Evolutionary conservation across 148 eudicot genomes (phyloP).

Genomic region (Suaeda aralocaspica): DNA sequence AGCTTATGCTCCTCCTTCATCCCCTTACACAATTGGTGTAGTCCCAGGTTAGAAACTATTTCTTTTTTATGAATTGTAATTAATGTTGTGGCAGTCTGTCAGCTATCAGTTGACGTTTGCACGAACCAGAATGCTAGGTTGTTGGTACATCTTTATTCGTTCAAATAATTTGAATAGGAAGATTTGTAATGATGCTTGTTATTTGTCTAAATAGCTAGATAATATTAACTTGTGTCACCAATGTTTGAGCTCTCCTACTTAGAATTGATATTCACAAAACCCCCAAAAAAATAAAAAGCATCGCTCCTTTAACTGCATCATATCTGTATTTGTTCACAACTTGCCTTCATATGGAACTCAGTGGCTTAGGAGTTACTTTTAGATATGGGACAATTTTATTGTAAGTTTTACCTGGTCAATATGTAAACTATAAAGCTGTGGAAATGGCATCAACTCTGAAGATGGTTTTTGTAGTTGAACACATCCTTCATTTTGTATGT

Average conservation of each 20-base stretch:
- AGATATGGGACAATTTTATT: background rate
- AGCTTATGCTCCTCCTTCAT: conserved; percentile 40
- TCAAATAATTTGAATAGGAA: background rate
- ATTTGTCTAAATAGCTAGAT: background rate
- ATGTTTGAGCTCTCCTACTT: background rate
- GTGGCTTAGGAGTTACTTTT: background rate
- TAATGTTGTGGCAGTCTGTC: background rate
- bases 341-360: background rate
- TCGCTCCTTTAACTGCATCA: too few species aligned
- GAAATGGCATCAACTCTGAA: background rate
- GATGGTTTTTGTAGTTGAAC: background rate
- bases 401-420: background rate
- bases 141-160: background rate
- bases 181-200: background rate
- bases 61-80: background rate
- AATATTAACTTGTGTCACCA: background rate
- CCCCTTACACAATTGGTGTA: conserved; percentile 50
- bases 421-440: background rate
- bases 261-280: background rate
- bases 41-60: conserved; percentile 41
- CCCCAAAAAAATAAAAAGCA: background rate
- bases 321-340: background rate
- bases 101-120: background rate
- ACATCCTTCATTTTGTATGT: background rate
- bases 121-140: background rate